These are phyloP conservation scores for Aspergillus cejpii DNA, from an alignment of 2,329 filamentous ascomycete genomes.

Conservation along the genomic window DNA sequence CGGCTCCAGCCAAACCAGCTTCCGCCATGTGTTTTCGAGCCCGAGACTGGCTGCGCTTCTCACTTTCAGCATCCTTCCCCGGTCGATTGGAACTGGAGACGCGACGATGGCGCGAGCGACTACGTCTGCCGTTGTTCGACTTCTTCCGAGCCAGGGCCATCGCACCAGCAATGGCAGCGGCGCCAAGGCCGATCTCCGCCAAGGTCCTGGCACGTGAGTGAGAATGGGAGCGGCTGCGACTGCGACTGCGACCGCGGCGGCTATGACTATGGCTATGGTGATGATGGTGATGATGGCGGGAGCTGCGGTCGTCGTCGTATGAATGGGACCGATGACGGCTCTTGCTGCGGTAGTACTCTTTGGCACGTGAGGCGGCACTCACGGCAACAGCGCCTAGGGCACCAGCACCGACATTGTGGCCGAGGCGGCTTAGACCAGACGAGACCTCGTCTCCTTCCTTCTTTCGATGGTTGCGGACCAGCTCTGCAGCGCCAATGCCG, in stretches of 20 bases:
- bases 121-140: slow-evolving; percentile 45
- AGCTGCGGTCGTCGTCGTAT: slow-evolving; percentile 35
- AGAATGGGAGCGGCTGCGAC: slow-evolving; percentile 43
- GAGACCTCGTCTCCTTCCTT: slow-evolving; percentile 51
- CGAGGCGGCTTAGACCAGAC: slow-evolving; percentile 44
- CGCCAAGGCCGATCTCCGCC: slow-evolving; percentile 47
- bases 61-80: slow-evolving; percentile 15
- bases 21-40: slow-evolving; percentile 55
- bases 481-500: slow-evolving; percentile 55
- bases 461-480: slow-evolving; percentile 54
- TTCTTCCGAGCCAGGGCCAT: slow-evolving; percentile 53
- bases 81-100: slow-evolving; percentile 28
- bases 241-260: slow-evolving; percentile 29
- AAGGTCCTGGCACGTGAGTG: slow-evolving; percentile 48
- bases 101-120: slow-evolving; percentile 41
- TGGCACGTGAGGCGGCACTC: slow-evolving; percentile 49
- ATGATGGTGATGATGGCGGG: slow-evolving; percentile 30
- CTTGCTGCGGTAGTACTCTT: slow-evolving; percentile 45
- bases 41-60: slow-evolving; percentile 40
- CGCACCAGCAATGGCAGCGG: slow-evolving; percentile 55
- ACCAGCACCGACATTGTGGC: slow-evolving; percentile 52
- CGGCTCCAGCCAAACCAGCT: slow-evolving; percentile 56
- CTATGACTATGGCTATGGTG: slow-evolving; percentile 24
- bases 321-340: slow-evolving; percentile 41
- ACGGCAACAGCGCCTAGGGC: slow-evolving; percentile 56